A percentile compares a stretch with the other conserved stretches of the same genome.
phyloP scores from a whole-genome alignment of 805 yeast genomes.

The Clavispora vitiphila region DNA sequence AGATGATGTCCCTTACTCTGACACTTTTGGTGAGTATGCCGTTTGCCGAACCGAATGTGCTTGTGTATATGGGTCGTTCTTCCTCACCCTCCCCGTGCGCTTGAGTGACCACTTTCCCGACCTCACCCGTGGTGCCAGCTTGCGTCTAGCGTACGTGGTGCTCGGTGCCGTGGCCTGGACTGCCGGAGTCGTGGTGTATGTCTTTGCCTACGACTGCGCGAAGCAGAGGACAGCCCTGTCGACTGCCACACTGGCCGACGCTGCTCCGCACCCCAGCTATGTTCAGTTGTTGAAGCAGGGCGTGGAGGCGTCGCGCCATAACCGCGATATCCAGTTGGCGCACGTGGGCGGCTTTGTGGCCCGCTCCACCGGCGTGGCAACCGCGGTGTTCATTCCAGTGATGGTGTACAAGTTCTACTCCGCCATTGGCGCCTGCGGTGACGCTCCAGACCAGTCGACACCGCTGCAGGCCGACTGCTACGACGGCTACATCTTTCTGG shows the following conservation, averaged over 20 bases:
- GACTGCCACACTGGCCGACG: too few relatives aligned
- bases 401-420: conserved; percentile 54
- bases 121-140: conserved; percentile 31
- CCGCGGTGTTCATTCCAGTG: conserved; percentile 57
- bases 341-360: conserved; percentile 61
- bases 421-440: conserved; percentile 45
- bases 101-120: conserved; percentile 39
- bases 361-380: conserved; percentile 55
- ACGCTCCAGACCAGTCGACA: conserved; percentile 6
- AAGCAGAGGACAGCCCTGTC: conserved; percentile 22
- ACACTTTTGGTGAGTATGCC: too few relatives aligned
- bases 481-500: conserved; percentile 61
- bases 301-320: conserved; percentile 39
- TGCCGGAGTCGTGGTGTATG: conserved; percentile 34
- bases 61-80: conserved; percentile 51
- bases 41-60: too few relatives aligned
- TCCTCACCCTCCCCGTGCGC: conserved; percentile 53
- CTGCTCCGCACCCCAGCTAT: too few relatives aligned
- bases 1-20: too few relatives aligned
- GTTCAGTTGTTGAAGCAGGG: conserved; percentile 43
- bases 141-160: conserved; percentile 45
- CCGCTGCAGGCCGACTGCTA: conserved; percentile 42
- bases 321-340: conserved; percentile 48
- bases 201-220: conserved; percentile 41
- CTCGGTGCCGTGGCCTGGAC: conserved; percentile 41